Conservation (phyloP, 768 basidiomycete genomes). For the Amanita pallidorosea region DNA sequence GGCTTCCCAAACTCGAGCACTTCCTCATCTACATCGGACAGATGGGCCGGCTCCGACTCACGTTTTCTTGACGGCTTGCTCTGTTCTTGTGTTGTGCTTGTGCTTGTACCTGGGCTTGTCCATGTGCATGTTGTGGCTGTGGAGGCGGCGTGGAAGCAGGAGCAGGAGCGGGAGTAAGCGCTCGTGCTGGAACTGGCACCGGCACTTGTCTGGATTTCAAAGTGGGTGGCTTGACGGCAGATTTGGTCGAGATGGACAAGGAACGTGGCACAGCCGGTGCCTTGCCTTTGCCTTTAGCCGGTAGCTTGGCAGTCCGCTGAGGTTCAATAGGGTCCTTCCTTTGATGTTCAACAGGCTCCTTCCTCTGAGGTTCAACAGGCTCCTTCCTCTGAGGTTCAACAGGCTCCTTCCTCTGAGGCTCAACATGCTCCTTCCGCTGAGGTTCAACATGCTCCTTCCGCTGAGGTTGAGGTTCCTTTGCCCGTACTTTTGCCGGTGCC, state of each 20-base stretch:
- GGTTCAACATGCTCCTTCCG: too few species aligned
- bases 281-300: conserved; percentile 15
- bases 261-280: conserved; percentile 14
- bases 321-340: too few species aligned
- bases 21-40: conserved; percentile 32
- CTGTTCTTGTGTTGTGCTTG: conserved; percentile 7
- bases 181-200: neutral
- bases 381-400: conserved; percentile 14
- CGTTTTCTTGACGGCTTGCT: conserved; percentile 12
- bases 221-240: conserved; percentile 7
- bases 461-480: conserved; percentile 8
- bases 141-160: neutral
- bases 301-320: conserved; percentile 17
- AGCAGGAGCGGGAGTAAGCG: conserved; percentile 1
- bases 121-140: conserved; percentile 6
- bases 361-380: conserved; percentile 12
- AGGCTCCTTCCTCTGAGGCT: conserved; percentile 12
- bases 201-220: neutral
- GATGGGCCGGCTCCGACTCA: conserved; percentile 12
- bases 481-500: neutral
- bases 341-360: conserved; percentile 19
- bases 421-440: too few species aligned
- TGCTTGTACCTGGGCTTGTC: neutral
- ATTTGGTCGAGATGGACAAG: conserved; percentile 13
- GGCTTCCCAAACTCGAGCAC: conserved; percentile 39